Percentiles rank a stretch among this genome's conserved stretches.
Evolutionary conservation across 75 land plant genomes (phyloP).

Genomic region (Pinus taeda): DNA sequence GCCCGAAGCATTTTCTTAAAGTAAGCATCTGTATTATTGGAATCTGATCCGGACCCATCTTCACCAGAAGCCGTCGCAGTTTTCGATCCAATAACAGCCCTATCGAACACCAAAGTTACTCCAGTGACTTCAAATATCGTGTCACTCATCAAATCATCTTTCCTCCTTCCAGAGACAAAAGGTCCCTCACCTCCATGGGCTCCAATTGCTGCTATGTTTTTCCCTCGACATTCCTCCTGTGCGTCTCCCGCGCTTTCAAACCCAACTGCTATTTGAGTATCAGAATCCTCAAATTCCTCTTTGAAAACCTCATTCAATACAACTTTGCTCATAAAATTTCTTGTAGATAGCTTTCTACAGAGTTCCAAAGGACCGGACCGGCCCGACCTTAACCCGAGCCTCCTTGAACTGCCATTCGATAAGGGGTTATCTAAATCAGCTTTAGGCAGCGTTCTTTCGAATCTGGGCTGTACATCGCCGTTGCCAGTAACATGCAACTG

Average conservation of each 20-base stretch:
- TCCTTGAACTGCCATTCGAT: not conserved
- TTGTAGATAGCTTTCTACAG: not conserved
- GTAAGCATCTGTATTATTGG: conserved; percentile 32
- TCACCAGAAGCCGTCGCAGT: not conserved
- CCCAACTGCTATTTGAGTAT: not conserved
- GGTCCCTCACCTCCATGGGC: not conserved
- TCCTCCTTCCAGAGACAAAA: not conserved
- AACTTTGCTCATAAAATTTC: not conserved
- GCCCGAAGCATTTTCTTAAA: conserved; percentile 54
- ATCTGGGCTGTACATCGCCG: no score
- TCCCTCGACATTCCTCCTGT: not conserved
- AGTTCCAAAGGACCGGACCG: not conserved
- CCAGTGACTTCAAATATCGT: not conserved
- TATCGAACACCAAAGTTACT: not conserved
- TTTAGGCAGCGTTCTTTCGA: conserved; percentile 17
- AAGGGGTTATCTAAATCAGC: not conserved
- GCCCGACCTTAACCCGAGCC: conserved; percentile 1
- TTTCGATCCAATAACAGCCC: not conserved
- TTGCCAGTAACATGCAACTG: not conserved
- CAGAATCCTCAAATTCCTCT: not conserved
- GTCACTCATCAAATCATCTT: not conserved
- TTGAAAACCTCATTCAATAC: conserved; percentile 3
- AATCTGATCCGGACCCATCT: conserved; percentile 15
- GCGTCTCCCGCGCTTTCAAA: not conserved
- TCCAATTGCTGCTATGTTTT: not conserved